Conservation (phyloP, 371 early-diverging fungal species). For the Mucor lusitanicus region DNA sequence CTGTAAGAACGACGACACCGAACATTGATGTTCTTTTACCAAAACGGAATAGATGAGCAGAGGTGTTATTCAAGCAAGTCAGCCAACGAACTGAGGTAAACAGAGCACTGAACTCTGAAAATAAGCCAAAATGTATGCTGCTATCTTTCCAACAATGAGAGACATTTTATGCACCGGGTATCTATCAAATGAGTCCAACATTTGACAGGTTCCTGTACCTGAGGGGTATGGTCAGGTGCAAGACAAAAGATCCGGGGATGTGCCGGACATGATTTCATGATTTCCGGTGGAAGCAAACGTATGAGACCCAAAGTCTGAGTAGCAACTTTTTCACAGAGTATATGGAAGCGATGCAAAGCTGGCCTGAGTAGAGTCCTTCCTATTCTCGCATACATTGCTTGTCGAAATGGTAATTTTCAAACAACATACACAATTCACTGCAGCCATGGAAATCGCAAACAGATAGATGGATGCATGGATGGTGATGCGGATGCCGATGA, state of each 20-base stretch:
- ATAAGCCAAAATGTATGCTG: too few species aligned
- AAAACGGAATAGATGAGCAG: too few species aligned
- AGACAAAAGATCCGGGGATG: not conserved
- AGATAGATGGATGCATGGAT: not conserved
- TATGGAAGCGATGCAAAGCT: constrained; percentile 4
- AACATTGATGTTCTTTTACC: too few species aligned
- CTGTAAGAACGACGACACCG: too few species aligned
- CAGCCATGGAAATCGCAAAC: not conserved
- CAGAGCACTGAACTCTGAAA: too few species aligned
- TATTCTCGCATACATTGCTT: constrained; percentile 19
- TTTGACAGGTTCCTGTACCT: too few species aligned
- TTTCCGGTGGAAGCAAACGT: not conserved
- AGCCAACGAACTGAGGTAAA: too few species aligned
- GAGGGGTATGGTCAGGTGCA: too few species aligned
- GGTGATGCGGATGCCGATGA: not conserved
- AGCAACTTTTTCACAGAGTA: constrained; percentile 6
- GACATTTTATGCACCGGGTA: too few species aligned
- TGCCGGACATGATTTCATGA: not conserved
- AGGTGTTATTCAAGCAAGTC: too few species aligned
- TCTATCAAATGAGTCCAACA: too few species aligned
- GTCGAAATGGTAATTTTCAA: constrained; percentile 14
- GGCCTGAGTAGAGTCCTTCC: constrained; percentile 9
- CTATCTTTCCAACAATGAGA: too few species aligned
- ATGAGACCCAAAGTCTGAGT: not conserved
- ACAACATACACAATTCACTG: not conserved